Percentiles rank a stretch among this genome's conserved stretches.
Conservation (phyloP, 495 filamentous ascomycete species). For the Hypoxylon fragiforme region DNA sequence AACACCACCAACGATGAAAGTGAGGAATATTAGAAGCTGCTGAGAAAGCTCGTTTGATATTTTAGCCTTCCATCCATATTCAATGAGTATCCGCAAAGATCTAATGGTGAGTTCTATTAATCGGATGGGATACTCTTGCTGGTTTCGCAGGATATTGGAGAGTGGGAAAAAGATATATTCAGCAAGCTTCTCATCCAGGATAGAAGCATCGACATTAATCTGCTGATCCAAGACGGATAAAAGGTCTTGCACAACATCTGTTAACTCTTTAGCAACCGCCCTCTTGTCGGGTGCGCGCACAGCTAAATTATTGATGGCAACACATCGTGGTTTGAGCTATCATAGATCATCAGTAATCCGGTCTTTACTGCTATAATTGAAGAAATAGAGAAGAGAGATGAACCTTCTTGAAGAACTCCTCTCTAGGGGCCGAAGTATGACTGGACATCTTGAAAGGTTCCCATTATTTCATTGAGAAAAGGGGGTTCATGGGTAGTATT, state of each 20-base stretch:
- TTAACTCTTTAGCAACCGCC: constrained; percentile 57
- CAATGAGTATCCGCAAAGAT: constrained; percentile 71
- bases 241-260: constrained; percentile 58
- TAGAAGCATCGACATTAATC: constrained; percentile 50
- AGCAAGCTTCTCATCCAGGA: constrained; percentile 78
- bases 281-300: constrained; percentile 61
- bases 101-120: constrained; percentile 75
- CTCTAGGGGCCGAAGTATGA: constrained; percentile 33
- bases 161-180: constrained; percentile 96
- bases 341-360: constrained; percentile 20
- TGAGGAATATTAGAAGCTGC: constrained; percentile 83
- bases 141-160: constrained; percentile 79
- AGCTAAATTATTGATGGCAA: constrained; percentile 73
- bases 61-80: constrained; percentile 72
- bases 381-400: constrained; percentile 6
- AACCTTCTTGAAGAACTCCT: constrained; percentile 50
- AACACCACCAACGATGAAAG: constrained; percentile 75
- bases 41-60: constrained; percentile 71
- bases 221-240: constrained; percentile 56
- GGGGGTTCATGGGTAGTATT: too few relatives aligned
- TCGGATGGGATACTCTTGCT: constrained; percentile 68
- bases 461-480: constrained; percentile 17
- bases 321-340: constrained; percentile 75
- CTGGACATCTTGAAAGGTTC: constrained; percentile 27
- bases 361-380: neutral